These are phyloP conservation scores for Xerocomus amazonicus DNA, from an alignment of 1,284 basidiomycete species.

Conservation along the genomic window DNA sequence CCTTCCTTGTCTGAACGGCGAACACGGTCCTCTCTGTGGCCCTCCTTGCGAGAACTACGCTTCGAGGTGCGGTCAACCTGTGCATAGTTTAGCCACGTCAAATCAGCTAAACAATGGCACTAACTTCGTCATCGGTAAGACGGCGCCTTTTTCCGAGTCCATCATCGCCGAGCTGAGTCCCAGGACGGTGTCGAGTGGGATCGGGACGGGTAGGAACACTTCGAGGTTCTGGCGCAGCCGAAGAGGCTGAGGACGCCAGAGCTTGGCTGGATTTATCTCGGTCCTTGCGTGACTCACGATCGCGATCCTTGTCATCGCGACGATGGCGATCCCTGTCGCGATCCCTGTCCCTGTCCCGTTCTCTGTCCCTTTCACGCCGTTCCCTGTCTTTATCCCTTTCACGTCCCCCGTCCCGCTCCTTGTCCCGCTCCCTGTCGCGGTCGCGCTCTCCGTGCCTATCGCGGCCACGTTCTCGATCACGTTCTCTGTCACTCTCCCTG, in stretches of 20 bases:
- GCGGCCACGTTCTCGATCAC: conserved; percentile 45
- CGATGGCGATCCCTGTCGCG: conserved; percentile 36
- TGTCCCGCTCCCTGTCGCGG: conserved; percentile 40
- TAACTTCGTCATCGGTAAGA: conserved; percentile 58
- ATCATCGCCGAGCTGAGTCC: conserved; percentile 45
- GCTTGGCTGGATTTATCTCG: conserved; percentile 42
- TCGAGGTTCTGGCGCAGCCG: conserved; percentile 44
- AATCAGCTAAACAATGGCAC: conserved; percentile 25
- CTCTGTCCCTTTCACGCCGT: conserved; percentile 41
- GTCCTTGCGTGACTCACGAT: conserved; percentile 47
- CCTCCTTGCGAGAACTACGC: conserved; percentile 69
- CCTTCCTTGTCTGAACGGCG: conserved; percentile 68
- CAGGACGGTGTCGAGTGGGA: conserved; percentile 48
- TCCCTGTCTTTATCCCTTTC: conserved; percentile 41
- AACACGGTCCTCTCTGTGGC: conserved; percentile 66
- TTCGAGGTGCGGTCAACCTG: conserved; percentile 70
- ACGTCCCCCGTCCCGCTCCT: conserved; percentile 39
- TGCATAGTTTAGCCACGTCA: conserved; percentile 15
- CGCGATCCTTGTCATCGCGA: conserved; percentile 38
- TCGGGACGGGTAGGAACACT: conserved; percentile 57
- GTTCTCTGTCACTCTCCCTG: conserved; percentile 44
- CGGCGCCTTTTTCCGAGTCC: conserved; percentile 66
- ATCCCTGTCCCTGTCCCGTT: conserved; percentile 39
- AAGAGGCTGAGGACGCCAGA: conserved; percentile 27
- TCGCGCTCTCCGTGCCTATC: conserved; percentile 45